phyloP scores from a whole-genome alignment of 164 flowering plant species.

The Cinnamomum chago region DNA sequence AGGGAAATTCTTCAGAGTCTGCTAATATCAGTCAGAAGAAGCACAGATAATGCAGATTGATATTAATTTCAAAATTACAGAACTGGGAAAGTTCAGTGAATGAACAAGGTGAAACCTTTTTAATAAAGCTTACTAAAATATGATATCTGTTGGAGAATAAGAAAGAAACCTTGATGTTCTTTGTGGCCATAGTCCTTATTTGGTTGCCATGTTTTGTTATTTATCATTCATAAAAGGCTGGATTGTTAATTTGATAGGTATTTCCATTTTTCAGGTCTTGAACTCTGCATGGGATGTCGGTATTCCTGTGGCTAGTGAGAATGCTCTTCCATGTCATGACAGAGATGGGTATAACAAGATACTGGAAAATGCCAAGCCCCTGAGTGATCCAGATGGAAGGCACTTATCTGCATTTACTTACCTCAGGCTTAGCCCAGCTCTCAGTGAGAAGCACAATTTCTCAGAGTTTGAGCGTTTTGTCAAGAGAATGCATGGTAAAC shows the following conservation, averaged over 20 bases:
- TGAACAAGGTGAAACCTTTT: too few relatives aligned
- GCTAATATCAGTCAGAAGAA: too few relatives aligned
- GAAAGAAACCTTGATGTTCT: too few relatives aligned
- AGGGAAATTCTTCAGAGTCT: too few relatives aligned
- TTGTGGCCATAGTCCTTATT: too few relatives aligned
- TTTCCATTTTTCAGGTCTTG: conserved; percentile 43
- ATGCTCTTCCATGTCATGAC: conserved; percentile 66
- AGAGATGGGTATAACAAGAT: conserved; percentile 74
- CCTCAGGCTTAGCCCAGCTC: conserved; percentile 55
- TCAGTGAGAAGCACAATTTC: conserved; percentile 64
- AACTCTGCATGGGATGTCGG: conserved; percentile 90
- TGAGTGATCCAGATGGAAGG: conserved; percentile 77
- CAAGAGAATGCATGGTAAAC: conserved; percentile 87
- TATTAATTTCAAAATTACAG: too few relatives aligned
- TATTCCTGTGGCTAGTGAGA: conserved; percentile 63
- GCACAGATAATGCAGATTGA: too few relatives aligned
- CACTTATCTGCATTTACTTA: conserved; percentile 73
- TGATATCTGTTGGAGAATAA: too few relatives aligned
- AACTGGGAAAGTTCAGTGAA: too few relatives aligned
- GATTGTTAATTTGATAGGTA: background rate
- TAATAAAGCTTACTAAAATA: too few relatives aligned
- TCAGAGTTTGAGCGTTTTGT: conserved; percentile 78
- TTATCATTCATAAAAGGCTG: background rate
- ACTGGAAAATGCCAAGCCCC: conserved; percentile 69
- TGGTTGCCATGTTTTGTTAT: too few relatives aligned